A percentile compares a stretch with the other conserved stretches of the same genome.
Evolutionary conservation across 192 early-diverging fungal species (phyloP).

Genomic region (Lobulomyces angularis): DNA sequence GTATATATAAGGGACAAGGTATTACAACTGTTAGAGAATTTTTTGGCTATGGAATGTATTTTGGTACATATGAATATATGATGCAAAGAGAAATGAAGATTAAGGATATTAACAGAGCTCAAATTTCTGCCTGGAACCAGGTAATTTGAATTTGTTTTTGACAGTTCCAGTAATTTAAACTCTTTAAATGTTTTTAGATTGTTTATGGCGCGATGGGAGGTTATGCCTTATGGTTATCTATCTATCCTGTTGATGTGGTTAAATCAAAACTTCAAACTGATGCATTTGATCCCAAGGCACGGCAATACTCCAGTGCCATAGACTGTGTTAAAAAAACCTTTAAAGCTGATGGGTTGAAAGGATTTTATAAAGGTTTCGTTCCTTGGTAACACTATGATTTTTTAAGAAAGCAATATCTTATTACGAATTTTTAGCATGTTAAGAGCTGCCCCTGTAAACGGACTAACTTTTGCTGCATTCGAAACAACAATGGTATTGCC

Average conservation of each 20-base stretch:
- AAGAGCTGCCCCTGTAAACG: slow-evolving; percentile 88
- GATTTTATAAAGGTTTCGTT: slow-evolving; percentile 75
- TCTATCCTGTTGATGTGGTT: slow-evolving; percentile 87
- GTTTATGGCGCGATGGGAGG: slow-evolving; percentile 75
- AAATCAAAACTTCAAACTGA: slow-evolving; percentile 95
- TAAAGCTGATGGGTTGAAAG: slow-evolving; percentile 64
- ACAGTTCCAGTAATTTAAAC: too few species aligned
- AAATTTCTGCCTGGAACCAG: slow-evolving; percentile 66
- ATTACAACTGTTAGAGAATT: slow-evolving; percentile 81
- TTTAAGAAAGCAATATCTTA: slow-evolving; percentile 8
- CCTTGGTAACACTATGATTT: slow-evolving; percentile 21
- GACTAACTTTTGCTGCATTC: slow-evolving; percentile 83
- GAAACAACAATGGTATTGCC: slow-evolving; percentile 64
- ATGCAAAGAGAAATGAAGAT: slow-evolving; percentile 61
- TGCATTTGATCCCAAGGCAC: slow-evolving; percentile 47
- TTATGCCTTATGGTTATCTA: slow-evolving; percentile 67
- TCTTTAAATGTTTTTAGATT: too few species aligned
- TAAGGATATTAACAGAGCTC: slow-evolving; percentile 42
- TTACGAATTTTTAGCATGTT: slow-evolving; percentile 44
- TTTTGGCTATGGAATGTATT: slow-evolving; percentile 89
- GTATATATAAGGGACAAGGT: slow-evolving; percentile 82
- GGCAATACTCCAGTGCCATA: slow-evolving; percentile 57
- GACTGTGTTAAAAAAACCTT: slow-evolving; percentile 75
- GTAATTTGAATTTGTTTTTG: too few species aligned
- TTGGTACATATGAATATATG: slow-evolving; percentile 80